Evolutionary conservation across 306 rosid genomes (phyloP).

Genomic region (Trifolium repens): DNA sequence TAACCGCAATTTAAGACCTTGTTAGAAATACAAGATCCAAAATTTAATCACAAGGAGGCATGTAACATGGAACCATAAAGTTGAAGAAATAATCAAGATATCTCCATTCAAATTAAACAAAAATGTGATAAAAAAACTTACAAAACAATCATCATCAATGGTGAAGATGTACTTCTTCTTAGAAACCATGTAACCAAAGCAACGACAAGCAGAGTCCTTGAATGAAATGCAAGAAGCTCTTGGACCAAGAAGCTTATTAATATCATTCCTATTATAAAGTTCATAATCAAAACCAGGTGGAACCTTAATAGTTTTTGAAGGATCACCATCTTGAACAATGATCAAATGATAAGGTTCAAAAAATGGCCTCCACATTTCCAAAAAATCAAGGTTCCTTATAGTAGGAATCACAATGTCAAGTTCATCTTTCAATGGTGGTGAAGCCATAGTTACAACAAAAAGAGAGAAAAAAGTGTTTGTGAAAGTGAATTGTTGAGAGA

Average conservation of each 20-base stretch:
- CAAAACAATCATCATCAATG: slow-evolving; percentile 93
- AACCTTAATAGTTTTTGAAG: slow-evolving; percentile 72
- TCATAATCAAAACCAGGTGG: slow-evolving; percentile 89
- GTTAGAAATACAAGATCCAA: slow-evolving; percentile 25
- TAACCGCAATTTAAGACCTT: neutral
- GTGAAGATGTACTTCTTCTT: slow-evolving; percentile 92
- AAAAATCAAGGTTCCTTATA: slow-evolving; percentile 84
- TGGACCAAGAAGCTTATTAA: slow-evolving; percentile 81
- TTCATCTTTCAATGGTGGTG: slow-evolving; percentile 68
- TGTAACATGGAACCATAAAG: neutral
- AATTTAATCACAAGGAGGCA: neutral
- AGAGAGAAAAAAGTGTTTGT: neutral
- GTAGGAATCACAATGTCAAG: slow-evolving; percentile 93
- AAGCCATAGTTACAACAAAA: slow-evolving; percentile 25
- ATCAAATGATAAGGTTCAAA: slow-evolving; percentile 79
- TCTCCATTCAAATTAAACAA: neutral
- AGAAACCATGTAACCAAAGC: slow-evolving; percentile 96
- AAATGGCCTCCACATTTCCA: slow-evolving; percentile 92
- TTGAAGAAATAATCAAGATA: slow-evolving; percentile 4
- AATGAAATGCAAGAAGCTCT: slow-evolving; percentile 80
- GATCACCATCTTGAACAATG: slow-evolving; percentile 93
- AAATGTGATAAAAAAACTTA: slow-evolving; percentile 40
- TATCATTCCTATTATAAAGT: slow-evolving; percentile 79
- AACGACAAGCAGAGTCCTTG: slow-evolving; percentile 93
- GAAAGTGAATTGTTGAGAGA: neutral